Evolutionary conservation across 2,329 filamentous ascomycete genomes (phyloP).

Genomic region (Colletotrichum euphorbiae): DNA sequence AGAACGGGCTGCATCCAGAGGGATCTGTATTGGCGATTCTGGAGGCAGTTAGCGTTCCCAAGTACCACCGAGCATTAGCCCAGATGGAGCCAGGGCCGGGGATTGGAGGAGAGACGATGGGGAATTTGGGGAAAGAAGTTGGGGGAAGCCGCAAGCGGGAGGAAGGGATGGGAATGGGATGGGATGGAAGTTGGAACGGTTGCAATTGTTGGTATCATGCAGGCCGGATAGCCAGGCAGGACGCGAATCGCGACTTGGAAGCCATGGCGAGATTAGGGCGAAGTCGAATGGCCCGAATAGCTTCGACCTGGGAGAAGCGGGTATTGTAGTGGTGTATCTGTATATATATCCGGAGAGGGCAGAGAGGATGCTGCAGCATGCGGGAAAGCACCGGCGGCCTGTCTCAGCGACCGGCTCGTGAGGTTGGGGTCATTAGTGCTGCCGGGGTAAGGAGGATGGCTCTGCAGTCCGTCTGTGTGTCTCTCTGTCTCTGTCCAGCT

Average conservation of each 20-base stretch:
- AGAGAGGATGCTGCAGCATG: constrained; percentile 5
- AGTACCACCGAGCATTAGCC: constrained; percentile 47
- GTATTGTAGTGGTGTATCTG: not conserved
- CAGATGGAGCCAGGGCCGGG: constrained; percentile 41
- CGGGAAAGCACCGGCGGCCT: constrained; percentile 15
- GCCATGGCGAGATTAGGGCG: constrained; percentile 1
- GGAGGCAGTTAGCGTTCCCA: constrained; percentile 39
- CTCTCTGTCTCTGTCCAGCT: constrained; percentile 16
- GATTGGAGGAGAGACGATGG: constrained; percentile 33
- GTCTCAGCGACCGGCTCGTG: constrained; percentile 10
- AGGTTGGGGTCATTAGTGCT: constrained; percentile 1
- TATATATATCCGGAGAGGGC: not conserved
- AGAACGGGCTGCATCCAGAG: constrained; percentile 33
- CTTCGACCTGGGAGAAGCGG: constrained; percentile 6
- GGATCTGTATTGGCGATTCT: constrained; percentile 6
- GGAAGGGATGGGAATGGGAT: constrained; percentile 9
- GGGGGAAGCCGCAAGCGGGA: constrained; percentile 18
- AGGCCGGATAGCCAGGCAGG: not conserved
- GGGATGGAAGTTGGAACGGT: constrained; percentile 25
- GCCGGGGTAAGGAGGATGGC: not conserved
- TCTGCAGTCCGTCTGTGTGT: not conserved
- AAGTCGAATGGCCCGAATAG: constrained; percentile 24
- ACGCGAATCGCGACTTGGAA: not conserved
- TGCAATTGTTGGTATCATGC: constrained; percentile 18
- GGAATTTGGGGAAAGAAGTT: constrained; percentile 34